Base-by-base conservation (phyloP, 306 rosid species). In the Purshia tridentata region DNA sequence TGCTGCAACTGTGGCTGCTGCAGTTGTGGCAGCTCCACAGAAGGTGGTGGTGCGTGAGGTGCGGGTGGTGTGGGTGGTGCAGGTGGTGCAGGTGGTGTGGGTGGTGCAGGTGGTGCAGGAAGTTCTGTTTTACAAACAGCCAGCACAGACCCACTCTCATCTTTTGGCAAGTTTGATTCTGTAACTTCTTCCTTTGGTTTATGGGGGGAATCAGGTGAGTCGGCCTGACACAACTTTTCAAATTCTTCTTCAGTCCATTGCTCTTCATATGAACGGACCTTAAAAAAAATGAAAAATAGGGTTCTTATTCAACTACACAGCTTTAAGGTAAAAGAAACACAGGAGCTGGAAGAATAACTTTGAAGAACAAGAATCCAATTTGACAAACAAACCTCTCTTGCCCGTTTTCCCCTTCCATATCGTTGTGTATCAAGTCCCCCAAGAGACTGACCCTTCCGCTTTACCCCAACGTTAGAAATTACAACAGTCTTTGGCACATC, bases 191-290 rank as follows among this genome's bases (percentile, higher is more conserved):
- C 98, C 77, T 83, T 90, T 41, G 61, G 52, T 80, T 83, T 88
- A 16, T 45, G 1, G 29, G 93, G 93, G 59, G 96, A 92, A 46
- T 80, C 97, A 19, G 92, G 85, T 54, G 88, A 51, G 53, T 95
- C 99, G 39, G 49, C 86, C 84, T 95, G 89, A 89, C 99, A 95
- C 89, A 95, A 44, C 82, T 90, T 95, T 82, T 95, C 99, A 79
- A 95, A 95, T 79, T 95, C 99, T 79, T 95, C 99, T 77, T 95
- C 99, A 46, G 99, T 95, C 98, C 93, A 95, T 82, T 95, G 98
- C 81, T 95, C 99, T 85, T 95, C 99, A 73, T 95, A 95, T 41
- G 97, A 90, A 71, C 98, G 98, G 72, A 95, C 98, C 99, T 95
- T 68, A 70, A 72, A 67, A 81, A 35, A 45, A 59, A 42, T 48